Evolutionary conservation across 1,284 basidiomycete species (phyloP), one percentile per base, ranked within the genome.

Genomic region (Pseudozyma thailandica): DNA sequence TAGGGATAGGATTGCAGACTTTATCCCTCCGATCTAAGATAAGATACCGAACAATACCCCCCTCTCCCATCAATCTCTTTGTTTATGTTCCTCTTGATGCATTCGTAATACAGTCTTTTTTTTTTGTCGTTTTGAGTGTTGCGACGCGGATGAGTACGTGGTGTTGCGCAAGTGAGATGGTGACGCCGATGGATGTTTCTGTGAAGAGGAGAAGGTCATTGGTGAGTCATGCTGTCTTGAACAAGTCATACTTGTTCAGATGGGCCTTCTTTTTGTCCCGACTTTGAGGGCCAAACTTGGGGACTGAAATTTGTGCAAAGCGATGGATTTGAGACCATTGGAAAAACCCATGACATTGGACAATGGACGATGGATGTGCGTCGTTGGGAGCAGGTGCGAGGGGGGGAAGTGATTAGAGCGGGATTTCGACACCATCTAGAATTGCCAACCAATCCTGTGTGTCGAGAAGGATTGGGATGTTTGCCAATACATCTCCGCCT

Each of bases 1-100:
- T 3, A 56, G 62, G 27, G 70, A 72, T 63, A 47, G 70, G 35
- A 72, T 72, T 27, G 41, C 47, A 25, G 70, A 72, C 30, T 72
- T 72, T 28, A 68, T 72, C 52, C 70, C 70, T 27, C 63, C 64
- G 20, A 47, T 65, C 16, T 65, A 44, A 33, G 6, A n/a, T 23
- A 18, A 8, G 4, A 9, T 20, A n/a, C 4, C 31, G n/a, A n/a
- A n/a, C n/a, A n/a, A 33, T 33, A 38, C 37, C 37, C 37, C 16
- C 37, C 3, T 28, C n/a, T n/a, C n/a, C n/a, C n/a, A n/a, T n/a
- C n/a, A n/a, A n/a, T n/a, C n/a, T n/a, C n/a, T n/a, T n/a, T n/a
- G n/a, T n/a, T n/a, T n/a, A n/a, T n/a, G n/a, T n/a, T n/a, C n/a
- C n/a, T n/a, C n/a, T n/a, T n/a, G n/a, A n/a, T 38, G 18, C 18